Base-by-base conservation (phyloP, 345 rosid species). In the Salix viminalis region DNA sequence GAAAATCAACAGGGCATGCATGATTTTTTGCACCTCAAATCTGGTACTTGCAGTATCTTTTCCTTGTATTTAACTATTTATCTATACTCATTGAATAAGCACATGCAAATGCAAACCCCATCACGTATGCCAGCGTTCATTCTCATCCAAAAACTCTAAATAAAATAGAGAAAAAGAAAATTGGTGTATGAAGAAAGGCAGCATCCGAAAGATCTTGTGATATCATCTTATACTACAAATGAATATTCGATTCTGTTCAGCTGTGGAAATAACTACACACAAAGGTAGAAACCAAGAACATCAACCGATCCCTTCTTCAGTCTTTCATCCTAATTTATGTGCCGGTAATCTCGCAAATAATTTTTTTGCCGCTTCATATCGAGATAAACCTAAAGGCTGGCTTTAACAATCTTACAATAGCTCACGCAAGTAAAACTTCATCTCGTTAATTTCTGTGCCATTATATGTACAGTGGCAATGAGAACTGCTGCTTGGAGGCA, bases 391-490 rank as follows among this genome's bases (percentile, higher is more conserved):
- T 37, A 37, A 34, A 37, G 21, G 39, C 14, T 32, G 69, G 46
- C 10, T 37, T 37, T 28, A 41, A 18, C 36, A 23, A 39, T 6
- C 18, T 67, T 23, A 46, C 68, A 42, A 36, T 21, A 26, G 50
- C 54, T 34, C 19, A 46, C 30, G 69, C 28, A 44, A 60, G 30
- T 69, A 18, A 71, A 77, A 28, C 77, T n/a, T 69, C 71, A 30
- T 65, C 69, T 61, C 28, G 68, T 54, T 65, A 61, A 79, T 84
- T 81, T 79, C 79, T 81, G 71, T 28, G 77, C 71, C 62, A 67
- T 48, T 69, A 66, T 81, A 84, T 84, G 69, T 82, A 79, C 81
- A 84, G 42, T 42, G 72, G 76, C 76, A 39, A 26, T 48, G 37
- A 76, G 15, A 54, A 56, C 34, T 46, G 32, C 50, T 42, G 65